These are phyloP conservation scores for Plasmodium inui DNA, from an alignment of 169 alveolate species.

Conservation along the genomic window DNA sequence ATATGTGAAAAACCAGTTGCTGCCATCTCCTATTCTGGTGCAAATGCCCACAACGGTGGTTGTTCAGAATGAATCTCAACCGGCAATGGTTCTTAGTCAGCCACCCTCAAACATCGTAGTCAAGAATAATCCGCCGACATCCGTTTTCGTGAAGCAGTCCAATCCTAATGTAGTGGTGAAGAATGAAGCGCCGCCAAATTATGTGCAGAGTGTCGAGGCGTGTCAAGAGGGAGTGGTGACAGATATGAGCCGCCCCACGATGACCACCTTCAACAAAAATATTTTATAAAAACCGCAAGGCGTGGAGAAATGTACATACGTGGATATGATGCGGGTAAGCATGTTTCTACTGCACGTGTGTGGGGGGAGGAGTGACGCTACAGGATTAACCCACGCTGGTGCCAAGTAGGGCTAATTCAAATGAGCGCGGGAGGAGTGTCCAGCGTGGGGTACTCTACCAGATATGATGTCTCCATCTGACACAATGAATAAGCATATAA, in stretches of 20 bases:
- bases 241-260: conserved; percentile 46
- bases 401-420: not conserved
- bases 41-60: conserved; percentile 88
- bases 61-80: conserved; percentile 86
- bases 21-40: conserved; percentile 76
- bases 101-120: conserved; percentile 89
- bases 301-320: not conserved
- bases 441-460: not conserved
- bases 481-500: not conserved
- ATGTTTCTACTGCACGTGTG: not conserved
- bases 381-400: not conserved
- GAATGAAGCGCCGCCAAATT: conserved; percentile 80
- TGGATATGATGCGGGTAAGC: not conserved
- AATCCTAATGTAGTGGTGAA: conserved; percentile 86
- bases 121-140: conserved; percentile 86
- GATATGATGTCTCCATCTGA: not conserved
- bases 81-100: conserved; percentile 87
- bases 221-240: conserved; percentile 68
- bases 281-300: not conserved
- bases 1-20: conserved; percentile 71
- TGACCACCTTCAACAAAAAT: conserved; percentile 39
- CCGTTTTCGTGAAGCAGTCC: conserved; percentile 84
- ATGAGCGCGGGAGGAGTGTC: not conserved
- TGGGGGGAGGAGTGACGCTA: not conserved
- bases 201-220: conserved; percentile 55